A percentile compares a stretch with the other conserved stretches of the same genome.
Conservation (phyloP, 2,329 filamentous ascomycete genomes). For the Colletotrichum somersetense region DNA sequence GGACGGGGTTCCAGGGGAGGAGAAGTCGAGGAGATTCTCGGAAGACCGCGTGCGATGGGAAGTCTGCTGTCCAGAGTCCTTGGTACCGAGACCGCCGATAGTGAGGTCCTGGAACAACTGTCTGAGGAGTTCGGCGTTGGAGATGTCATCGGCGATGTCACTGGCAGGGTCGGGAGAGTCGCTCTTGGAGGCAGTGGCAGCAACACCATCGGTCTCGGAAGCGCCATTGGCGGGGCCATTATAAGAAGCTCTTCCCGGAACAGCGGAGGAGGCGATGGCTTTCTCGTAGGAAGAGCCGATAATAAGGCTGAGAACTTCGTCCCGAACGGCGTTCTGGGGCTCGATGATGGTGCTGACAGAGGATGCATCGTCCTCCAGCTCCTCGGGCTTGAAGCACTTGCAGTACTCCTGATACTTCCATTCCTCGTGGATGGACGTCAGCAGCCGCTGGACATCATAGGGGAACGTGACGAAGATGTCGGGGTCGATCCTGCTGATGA, state of each 20-base stretch:
- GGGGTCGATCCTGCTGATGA: neutral
- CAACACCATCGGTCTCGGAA: neutral
- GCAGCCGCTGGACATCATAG: neutral
- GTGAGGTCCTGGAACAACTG: neutral
- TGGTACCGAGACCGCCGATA: neutral
- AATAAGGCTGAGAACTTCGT: neutral
- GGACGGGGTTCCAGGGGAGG: neutral
- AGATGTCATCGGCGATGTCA: neutral
- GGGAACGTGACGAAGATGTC: slow-evolving; percentile 9
- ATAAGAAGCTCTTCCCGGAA: neutral
- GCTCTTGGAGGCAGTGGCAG: neutral
- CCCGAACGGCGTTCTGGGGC: neutral
- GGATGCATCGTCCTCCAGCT: neutral
- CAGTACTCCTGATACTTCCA: slow-evolving; percentile 22
- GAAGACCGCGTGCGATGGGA: too few species aligned
- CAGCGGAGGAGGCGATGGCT: neutral
- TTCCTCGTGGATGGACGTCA: slow-evolving; percentile 4
- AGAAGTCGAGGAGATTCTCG: neutral
- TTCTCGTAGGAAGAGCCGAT: neutral
- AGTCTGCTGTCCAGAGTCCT: neutral
- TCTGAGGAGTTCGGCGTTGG: neutral
- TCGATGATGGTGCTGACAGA: neutral
- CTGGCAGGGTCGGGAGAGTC: neutral
- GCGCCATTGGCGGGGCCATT: too few species aligned
- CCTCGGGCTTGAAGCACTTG: neutral